Evolutionary conservation across 2,329 filamentous ascomycete genomes (phyloP), one percentile per base, ranked within the genome.

Genomic region (Colletotrichum sp.): DNA sequence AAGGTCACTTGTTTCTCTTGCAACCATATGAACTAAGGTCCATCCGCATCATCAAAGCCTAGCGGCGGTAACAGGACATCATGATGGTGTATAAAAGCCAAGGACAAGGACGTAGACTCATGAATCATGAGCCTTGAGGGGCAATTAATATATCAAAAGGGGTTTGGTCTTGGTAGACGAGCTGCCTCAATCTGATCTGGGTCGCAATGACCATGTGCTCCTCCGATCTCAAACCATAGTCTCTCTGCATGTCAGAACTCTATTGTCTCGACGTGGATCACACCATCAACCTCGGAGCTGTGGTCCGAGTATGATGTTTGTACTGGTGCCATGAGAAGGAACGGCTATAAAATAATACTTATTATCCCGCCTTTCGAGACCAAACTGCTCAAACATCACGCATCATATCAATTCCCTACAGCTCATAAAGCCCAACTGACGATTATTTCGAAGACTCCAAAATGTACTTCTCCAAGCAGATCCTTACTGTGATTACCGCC

Each of bases 181-280:
- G 13, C 22, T 28, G 13, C 24, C 13, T 57, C 24, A 60, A 60
- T 60, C 7, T 60, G 30, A 18, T 32, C 57, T 28, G 16, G 12
- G 28, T 28, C 24, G 57, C 57, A n/a, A 32, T 62, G 24, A 13
- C 28, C 57, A 62, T 28, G 26, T 30, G 57, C 57, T 62, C 28
- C 57, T 62, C 57, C 28, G 57, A 28, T 60, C 13, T 32, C 57
- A 32, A 18, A 60, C 24, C 26, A 60, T 28, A 60, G 57, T n/a
- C 18, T n/a, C 24, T 32, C 57, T n/a, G 57, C 57, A 32, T 24
- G 15, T 18, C 9, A 22, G 57, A 60, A 60, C 57, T 60, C 9
- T 28, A 60, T 60, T 60, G 24, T 22, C 13, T 18, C 22, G 5
- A 9, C 24, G 15, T 9, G 52, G 24, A 57, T 26, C 52, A 24